phyloP scores from a whole-genome alignment of 495 filamentous ascomycete genomes.

The Penicillium tannophilum region DNA sequence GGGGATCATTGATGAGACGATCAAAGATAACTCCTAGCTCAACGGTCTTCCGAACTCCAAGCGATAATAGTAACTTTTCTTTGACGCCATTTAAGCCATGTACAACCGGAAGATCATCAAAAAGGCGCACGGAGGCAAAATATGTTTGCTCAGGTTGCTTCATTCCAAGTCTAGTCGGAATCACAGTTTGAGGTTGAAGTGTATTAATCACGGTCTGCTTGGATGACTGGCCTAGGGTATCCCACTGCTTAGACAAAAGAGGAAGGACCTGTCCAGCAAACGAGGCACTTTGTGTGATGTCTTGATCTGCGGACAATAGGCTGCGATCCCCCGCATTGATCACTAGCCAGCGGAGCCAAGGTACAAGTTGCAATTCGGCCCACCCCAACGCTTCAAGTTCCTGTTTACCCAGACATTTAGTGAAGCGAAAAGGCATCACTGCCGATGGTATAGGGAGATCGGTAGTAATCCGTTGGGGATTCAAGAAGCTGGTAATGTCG shows the following conservation, averaged over 20 bases:
- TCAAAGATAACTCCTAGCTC: slow-evolving; percentile 93
- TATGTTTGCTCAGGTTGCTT: slow-evolving; percentile 83
- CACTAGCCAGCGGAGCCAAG: slow-evolving; percentile 81
- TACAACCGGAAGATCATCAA: slow-evolving; percentile 87
- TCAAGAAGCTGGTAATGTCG: slow-evolving; percentile 73
- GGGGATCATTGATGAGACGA: slow-evolving; percentile 65
- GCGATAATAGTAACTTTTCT: slow-evolving; percentile 79
- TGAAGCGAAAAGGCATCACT: slow-evolving; percentile 81
- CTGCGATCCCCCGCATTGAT: slow-evolving; percentile 55
- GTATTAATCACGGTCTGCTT: slow-evolving; percentile 65
- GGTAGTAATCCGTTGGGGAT: slow-evolving; percentile 70
- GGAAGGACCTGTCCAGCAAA: slow-evolving; percentile 80
- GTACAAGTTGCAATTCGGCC: slow-evolving; percentile 75
- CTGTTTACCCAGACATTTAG: slow-evolving; percentile 57
- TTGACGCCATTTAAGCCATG: slow-evolving; percentile 75
- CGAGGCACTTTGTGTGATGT: slow-evolving; percentile 67
- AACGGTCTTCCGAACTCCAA: slow-evolving; percentile 82
- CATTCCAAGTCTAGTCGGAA: slow-evolving; percentile 93
- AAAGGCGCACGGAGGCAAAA: slow-evolving; percentile 88
- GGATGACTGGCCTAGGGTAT: slow-evolving; percentile 62
- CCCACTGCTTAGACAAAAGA: slow-evolving; percentile 87
- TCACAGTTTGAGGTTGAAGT: slow-evolving; percentile 68
- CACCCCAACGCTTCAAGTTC: slow-evolving; percentile 81
- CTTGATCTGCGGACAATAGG: slow-evolving; percentile 50
- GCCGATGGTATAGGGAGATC: slow-evolving; percentile 81